These are phyloP conservation scores for Didymella glomerata DNA, from an alignment of 2,329 filamentous ascomycete genomes.

Conservation along the genomic window DNA sequence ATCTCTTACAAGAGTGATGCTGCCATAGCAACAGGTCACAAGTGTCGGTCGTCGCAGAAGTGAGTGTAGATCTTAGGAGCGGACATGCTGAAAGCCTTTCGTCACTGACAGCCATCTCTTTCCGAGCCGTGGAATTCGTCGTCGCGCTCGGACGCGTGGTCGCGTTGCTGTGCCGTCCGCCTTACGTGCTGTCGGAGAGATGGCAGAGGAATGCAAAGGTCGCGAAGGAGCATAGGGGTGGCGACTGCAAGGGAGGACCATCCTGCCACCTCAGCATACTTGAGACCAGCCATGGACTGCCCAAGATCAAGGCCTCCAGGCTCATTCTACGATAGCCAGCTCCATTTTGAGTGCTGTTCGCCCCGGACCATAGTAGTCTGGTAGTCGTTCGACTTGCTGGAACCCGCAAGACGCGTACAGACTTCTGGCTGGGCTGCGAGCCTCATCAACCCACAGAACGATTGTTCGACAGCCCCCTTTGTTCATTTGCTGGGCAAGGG, in stretches of 20 bases:
- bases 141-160: slow-evolving; percentile 39
- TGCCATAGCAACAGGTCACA: slow-evolving; percentile 28
- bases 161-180: slow-evolving; percentile 29
- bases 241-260: slow-evolving; percentile 43
- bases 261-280: slow-evolving; percentile 34
- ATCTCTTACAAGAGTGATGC: slow-evolving; percentile 28
- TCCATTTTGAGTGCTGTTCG: slow-evolving; percentile 54
- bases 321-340: slow-evolving; percentile 30
- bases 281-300: slow-evolving; percentile 23
- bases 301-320: neutral
- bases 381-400: slow-evolving; percentile 55
- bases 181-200: slow-evolving; percentile 34
- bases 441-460: slow-evolving; percentile 62
- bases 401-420: slow-evolving; percentile 59
- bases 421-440: slow-evolving; percentile 54
- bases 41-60: slow-evolving; percentile 20
- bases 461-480: slow-evolving; percentile 59
- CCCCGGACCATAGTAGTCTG: slow-evolving; percentile 61
- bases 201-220: slow-evolving; percentile 41
- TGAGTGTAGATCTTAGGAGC: slow-evolving; percentile 24
- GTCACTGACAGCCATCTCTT: slow-evolving; percentile 43
- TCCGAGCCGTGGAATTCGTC: slow-evolving; percentile 38
- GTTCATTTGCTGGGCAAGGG: slow-evolving; percentile 54
- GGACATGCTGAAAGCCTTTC: slow-evolving; percentile 33
- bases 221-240: slow-evolving; percentile 27